These are phyloP conservation scores for Coemansia sp. DNA, from an alignment of 192 early-diverging fungal species.

Conservation along the genomic window DNA sequence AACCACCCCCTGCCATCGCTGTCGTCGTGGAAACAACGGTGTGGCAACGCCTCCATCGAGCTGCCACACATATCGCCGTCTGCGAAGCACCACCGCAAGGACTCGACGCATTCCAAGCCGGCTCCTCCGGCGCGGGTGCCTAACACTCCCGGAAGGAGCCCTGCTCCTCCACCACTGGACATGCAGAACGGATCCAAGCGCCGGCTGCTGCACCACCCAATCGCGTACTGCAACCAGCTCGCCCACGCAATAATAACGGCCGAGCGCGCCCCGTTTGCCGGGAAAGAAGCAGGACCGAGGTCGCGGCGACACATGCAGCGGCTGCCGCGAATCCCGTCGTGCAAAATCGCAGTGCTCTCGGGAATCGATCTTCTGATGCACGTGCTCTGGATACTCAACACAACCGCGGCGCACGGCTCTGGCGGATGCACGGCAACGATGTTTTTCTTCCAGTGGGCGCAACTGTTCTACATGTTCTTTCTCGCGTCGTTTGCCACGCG, in stretches of 20 bases:
- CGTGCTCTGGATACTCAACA: constrained; percentile 40
- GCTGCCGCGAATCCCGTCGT: constrained; percentile 35
- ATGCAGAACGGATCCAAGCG: neutral
- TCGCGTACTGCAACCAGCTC: constrained; percentile 7
- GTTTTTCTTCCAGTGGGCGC: constrained; percentile 44
- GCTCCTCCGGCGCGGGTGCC: no score
- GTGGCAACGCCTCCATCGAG: neutral
- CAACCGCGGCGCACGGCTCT: neutral
- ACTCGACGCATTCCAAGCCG: no score
- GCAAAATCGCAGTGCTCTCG: constrained; percentile 43
- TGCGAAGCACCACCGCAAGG: neutral
- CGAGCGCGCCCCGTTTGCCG: neutral
- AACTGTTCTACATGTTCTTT: constrained; percentile 45
- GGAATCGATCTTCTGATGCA: constrained; percentile 40
- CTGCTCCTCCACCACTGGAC: no score
- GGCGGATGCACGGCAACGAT: constrained; percentile 29
- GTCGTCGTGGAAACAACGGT: neutral
- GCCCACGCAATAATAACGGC: neutral
- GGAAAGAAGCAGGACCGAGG: neutral
- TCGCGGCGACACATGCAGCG: neutral
- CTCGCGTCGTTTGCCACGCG: constrained; percentile 33
- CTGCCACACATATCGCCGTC: neutral
- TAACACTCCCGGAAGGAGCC: no score
- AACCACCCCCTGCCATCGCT: neutral
- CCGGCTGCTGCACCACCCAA: neutral